A percentile compares a stretch with the other conserved stretches of the same genome.
These are phyloP conservation scores for Colletotrichum cereale DNA, from an alignment of 2,329 filamentous ascomycete genomes.

Conservation along the genomic window DNA sequence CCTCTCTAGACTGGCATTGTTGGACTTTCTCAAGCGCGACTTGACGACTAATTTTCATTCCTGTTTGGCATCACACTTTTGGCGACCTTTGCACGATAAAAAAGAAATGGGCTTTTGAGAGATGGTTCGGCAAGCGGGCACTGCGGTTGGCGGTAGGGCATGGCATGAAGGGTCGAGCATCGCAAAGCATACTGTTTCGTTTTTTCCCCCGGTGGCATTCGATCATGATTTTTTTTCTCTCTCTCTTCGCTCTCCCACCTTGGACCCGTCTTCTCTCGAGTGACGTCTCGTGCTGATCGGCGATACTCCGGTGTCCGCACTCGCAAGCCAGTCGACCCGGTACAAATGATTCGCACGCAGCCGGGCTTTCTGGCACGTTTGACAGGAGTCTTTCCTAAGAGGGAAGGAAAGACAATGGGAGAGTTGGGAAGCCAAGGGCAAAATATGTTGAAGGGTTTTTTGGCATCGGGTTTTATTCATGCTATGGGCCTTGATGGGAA, in stretches of 20 bases:
- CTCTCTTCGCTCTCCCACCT: not conserved
- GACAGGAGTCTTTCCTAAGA: not conserved
- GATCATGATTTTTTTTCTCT: constrained; percentile 2
- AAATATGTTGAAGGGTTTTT: not conserved
- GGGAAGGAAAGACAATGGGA: not conserved
- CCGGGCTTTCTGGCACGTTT: not conserved
- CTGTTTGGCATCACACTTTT: constrained; percentile 29
- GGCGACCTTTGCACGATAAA: constrained; percentile 29
- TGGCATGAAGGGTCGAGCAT: constrained; percentile 38
- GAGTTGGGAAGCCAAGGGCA: not conserved
- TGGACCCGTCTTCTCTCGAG: not conserved
- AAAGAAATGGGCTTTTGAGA: constrained; percentile 25
- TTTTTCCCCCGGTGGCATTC: constrained; percentile 28
- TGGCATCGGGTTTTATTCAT: not conserved
- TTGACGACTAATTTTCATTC: constrained; percentile 34
- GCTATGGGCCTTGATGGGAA: not conserved
- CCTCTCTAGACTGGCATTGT: constrained; percentile 20
- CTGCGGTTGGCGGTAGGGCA: constrained; percentile 33
- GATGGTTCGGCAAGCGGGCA: constrained; percentile 27
- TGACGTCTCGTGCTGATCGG: not conserved
- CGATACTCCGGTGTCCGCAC: not conserved
- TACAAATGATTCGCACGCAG: not conserved
- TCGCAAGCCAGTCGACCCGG: not conserved
- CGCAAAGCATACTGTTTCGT: constrained; percentile 35
- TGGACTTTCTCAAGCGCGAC: constrained; percentile 38